Conservation (phyloP, 2,329 filamentous ascomycete genomes). For the Trichophaea hybrida region DNA sequence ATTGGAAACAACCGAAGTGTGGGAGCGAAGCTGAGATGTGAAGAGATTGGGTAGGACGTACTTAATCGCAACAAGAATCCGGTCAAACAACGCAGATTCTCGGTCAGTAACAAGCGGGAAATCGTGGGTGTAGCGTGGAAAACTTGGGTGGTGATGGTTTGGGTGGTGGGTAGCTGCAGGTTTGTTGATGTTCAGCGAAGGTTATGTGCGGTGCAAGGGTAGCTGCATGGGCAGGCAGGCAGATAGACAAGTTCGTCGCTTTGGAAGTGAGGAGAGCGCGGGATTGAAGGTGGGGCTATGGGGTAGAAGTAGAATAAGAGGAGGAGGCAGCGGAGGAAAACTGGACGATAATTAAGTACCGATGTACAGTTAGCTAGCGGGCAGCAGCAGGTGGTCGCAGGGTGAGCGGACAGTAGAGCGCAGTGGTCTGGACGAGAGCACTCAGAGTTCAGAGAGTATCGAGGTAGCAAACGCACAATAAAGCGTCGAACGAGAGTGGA, state of each 20-base stretch:
- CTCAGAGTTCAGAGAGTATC: not conserved
- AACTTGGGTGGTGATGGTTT: not conserved
- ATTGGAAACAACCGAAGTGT: conserved; percentile 3
- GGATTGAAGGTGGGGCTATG: not conserved
- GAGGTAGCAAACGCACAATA: conserved; percentile 5
- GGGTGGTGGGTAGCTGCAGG: conserved; percentile 3
- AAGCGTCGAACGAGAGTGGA: not conserved
- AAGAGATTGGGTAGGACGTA: not conserved
- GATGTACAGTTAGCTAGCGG: not conserved
- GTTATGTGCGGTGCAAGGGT: conserved; percentile 3
- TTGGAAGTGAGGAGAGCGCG: not conserved
- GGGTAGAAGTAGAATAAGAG: not conserved
- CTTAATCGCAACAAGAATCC: not conserved
- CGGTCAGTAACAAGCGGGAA: not conserved
- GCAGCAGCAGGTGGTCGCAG: not conserved
- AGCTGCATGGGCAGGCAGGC: conserved; percentile 3
- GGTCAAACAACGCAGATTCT: conserved; percentile 1
- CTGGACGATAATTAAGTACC: not conserved
- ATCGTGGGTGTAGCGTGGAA: not conserved
- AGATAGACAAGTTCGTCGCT: not conserved
- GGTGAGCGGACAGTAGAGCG: not conserved
- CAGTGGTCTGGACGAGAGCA: not conserved
- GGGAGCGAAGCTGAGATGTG: not conserved
- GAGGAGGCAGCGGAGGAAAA: conserved; percentile 1
- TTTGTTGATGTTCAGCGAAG: not conserved